Evolutionary conservation across 371 early-diverging fungal genomes (phyloP).

Genomic region (Syncephalastrum contaminatum): DNA sequence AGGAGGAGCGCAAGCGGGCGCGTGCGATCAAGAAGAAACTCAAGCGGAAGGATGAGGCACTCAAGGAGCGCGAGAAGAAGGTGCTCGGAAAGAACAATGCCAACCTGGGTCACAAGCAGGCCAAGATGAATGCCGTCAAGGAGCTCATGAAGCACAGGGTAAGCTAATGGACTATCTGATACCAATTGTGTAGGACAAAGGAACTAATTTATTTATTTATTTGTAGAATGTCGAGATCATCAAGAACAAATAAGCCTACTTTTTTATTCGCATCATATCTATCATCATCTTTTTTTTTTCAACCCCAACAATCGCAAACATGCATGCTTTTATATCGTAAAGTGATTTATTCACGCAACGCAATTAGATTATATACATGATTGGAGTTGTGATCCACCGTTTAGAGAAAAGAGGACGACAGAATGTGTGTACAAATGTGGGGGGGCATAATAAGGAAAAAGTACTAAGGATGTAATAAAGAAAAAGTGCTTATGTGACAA

Average conservation of each 20-base stretch:
- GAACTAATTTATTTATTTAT: constrained; percentile 1
- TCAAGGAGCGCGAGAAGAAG: constrained; percentile 57
- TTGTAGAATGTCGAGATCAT: constrained; percentile 55
- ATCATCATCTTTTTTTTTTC: background rate
- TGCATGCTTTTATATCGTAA: too few species aligned
- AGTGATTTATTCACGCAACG: too few species aligned
- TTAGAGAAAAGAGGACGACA: too few species aligned
- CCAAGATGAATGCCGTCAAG: constrained; percentile 70
- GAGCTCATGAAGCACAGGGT: constrained; percentile 64
- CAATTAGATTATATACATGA: too few species aligned
- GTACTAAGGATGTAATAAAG: too few species aligned
- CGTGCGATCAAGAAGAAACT: constrained; percentile 67
- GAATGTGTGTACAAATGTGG: too few species aligned
- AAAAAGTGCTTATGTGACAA: too few species aligned
- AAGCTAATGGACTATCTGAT: background rate
- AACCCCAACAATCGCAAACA: too few species aligned
- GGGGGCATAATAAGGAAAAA: too few species aligned
- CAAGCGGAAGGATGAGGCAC: constrained; percentile 56
- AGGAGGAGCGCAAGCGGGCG: constrained; percentile 68
- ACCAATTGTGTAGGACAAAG: too few species aligned
- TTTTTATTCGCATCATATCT: constrained; percentile 3
- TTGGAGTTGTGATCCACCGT: too few species aligned
- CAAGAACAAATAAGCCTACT: constrained; percentile 34
- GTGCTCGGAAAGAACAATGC: constrained; percentile 55
- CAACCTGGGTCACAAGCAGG: constrained; percentile 51